Percentiles rank a stretch among this genome's conserved stretches.
Evolutionary conservation across 305 asterid species (phyloP).

Genomic region (Coffea humblotiana): DNA sequence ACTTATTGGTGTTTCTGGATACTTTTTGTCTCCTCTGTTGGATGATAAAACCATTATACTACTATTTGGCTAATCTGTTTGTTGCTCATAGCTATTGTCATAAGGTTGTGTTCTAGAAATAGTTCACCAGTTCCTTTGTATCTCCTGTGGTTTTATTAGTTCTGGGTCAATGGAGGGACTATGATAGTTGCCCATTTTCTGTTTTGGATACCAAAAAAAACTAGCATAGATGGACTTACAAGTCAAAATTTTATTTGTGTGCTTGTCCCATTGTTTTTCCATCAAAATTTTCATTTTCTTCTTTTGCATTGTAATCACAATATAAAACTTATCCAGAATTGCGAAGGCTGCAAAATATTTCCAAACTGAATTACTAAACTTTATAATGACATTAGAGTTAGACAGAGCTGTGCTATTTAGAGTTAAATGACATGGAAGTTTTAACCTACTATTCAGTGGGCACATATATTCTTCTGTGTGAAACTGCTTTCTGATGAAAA

Average conservation of each 20-base stretch:
- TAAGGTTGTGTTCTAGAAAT: not conserved
- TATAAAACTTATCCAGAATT: not conserved
- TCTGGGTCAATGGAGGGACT: not conserved
- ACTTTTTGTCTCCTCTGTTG: not conserved
- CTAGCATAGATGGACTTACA: not conserved
- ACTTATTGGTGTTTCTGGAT: conserved; percentile 6
- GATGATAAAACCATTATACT: not conserved
- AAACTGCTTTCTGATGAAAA: not conserved
- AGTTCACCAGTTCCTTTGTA: not conserved
- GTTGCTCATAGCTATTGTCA: not conserved
- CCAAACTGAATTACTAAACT: no score
- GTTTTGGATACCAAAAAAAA: not conserved
- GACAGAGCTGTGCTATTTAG: no score
- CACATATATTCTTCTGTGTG: not conserved
- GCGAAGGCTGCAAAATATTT: not conserved
- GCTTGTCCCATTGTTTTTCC: not conserved
- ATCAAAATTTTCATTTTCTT: not conserved
- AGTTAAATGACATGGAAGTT: no score
- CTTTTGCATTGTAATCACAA: not conserved
- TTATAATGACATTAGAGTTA: no score
- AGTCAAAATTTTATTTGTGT: not conserved
- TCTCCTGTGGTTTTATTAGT: conserved; percentile 1
- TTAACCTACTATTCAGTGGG: not conserved
- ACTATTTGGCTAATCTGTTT: not conserved
- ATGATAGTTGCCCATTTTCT: not conserved